Conservation (phyloP, 1,139 yeast species). For the Geotrichum cucujoidarum region DNA sequence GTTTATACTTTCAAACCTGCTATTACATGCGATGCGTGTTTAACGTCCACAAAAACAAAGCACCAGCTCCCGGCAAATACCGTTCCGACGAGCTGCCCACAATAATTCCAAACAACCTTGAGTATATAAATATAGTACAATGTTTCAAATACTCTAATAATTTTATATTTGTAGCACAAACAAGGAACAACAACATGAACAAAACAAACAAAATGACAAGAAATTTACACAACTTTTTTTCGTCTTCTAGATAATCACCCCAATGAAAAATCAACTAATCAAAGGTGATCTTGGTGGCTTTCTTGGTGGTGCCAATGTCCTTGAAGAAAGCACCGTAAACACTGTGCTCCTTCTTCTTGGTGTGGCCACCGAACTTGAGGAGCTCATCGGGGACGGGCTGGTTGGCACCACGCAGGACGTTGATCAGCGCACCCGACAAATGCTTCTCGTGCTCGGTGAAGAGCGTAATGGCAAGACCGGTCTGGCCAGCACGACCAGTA, state of each 20-base stretch:
- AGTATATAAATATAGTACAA: too few species aligned
- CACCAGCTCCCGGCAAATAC: too few species aligned
- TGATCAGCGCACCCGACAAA: constrained; percentile 89
- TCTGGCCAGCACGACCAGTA: constrained; percentile 97
- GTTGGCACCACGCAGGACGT: constrained; percentile 86
- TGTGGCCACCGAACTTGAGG: constrained; percentile 92
- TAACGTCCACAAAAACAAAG: too few species aligned
- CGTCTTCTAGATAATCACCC: background rate
- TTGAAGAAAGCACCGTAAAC: constrained; percentile 96
- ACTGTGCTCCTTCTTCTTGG: constrained; percentile 93
- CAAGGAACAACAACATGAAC: background rate
- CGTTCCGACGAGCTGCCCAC: too few species aligned
- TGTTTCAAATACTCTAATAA: too few species aligned
- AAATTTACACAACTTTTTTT: background rate
- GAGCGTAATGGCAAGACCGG: constrained; percentile 90
- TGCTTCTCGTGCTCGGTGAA: constrained; percentile 98
- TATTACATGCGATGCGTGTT: too few species aligned
- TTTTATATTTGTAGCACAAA: too few species aligned
- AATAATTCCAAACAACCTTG: too few species aligned
- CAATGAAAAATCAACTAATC: constrained; percentile 24
- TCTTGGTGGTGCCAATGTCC: constrained; percentile 79
- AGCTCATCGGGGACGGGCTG: constrained; percentile 97
- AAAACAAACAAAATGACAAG: background rate
- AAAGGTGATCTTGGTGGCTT: constrained; percentile 88
- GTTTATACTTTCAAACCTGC: too few species aligned